These are phyloP conservation scores for Starmera quercuum DNA, from an alignment of 805 yeast species.

Conservation along the genomic window DNA sequence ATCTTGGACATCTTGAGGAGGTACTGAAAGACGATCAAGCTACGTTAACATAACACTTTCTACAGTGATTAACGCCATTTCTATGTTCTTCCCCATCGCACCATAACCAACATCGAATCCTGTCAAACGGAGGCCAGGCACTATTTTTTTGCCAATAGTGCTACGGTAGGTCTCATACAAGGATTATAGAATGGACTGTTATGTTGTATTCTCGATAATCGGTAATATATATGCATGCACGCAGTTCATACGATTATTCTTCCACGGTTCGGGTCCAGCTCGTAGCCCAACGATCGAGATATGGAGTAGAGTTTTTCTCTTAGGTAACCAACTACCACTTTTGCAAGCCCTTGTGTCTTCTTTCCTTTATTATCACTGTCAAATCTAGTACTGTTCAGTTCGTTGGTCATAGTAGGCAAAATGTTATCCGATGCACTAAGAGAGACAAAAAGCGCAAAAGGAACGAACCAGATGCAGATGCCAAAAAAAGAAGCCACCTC, in stretches of 20 bases:
- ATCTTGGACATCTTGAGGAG: too few relatives aligned
- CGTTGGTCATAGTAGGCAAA: conserved; percentile 47
- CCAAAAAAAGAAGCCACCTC: conserved; percentile 97
- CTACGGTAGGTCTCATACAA: too few relatives aligned
- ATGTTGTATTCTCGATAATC: too few relatives aligned
- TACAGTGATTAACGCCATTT: too few relatives aligned
- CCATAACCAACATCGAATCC: neutral
- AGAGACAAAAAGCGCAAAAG: conserved; percentile 86
- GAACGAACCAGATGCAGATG: conserved; percentile 86
- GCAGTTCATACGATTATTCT: too few relatives aligned
- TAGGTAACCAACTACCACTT: conserved; percentile 47
- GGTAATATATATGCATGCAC: conserved; percentile 9
- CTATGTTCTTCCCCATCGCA: too few relatives aligned
- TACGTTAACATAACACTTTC: too few relatives aligned
- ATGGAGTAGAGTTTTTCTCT: conserved; percentile 39
- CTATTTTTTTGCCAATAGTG: too few relatives aligned
- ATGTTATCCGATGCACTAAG: conserved; percentile 87
- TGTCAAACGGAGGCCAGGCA: too few relatives aligned
- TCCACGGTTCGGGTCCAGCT: conserved; percentile 51
- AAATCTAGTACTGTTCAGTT: conserved; percentile 20
- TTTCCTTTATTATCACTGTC: conserved; percentile 24
- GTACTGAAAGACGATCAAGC: too few relatives aligned
- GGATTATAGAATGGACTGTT: too few relatives aligned
- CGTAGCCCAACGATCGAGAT: conserved; percentile 56
- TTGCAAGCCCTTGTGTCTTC: conserved; percentile 59